These are phyloP conservation scores for Penicillium thymicola DNA, from an alignment of 2,329 filamentous ascomycete species.

Conservation along the genomic window DNA sequence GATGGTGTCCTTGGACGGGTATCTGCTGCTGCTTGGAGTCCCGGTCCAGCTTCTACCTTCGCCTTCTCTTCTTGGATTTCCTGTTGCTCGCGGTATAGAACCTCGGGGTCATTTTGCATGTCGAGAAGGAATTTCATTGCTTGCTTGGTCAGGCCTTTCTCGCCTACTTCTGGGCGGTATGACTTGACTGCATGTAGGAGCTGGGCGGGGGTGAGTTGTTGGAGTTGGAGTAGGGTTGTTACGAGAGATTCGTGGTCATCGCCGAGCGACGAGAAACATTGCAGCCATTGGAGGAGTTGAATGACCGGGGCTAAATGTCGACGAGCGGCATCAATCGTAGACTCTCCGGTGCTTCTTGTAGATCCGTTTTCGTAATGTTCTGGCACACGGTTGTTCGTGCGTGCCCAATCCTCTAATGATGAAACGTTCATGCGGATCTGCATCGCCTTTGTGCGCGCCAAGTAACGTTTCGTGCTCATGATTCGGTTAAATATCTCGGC, in stretches of 20 bases:
- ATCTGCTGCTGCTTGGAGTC: constrained; percentile 10
- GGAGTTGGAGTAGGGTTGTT: constrained; percentile 84
- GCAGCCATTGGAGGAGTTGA: constrained; percentile 93
- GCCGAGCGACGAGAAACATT: constrained; percentile 91
- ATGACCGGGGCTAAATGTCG: constrained; percentile 86
- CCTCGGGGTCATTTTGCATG: constrained; percentile 70
- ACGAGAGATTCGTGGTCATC: constrained; percentile 88
- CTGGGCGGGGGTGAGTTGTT: constrained; percentile 78
- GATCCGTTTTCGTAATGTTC: constrained; percentile 95
- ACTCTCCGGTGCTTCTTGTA: constrained; percentile 78
- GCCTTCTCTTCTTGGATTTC: constrained; percentile 31
- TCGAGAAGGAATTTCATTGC: constrained; percentile 81
- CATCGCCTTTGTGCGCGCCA: constrained; percentile 97
- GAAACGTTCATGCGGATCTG: constrained; percentile 99
- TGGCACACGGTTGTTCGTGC: constrained; percentile 85
- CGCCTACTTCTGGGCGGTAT: constrained; percentile 91
- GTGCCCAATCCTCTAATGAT: constrained; percentile 90
- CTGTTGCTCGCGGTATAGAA: constrained; percentile 45
- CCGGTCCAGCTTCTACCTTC: constrained; percentile 17
- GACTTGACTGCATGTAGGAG: constrained; percentile 88
- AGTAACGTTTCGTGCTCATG: constrained; percentile 92
- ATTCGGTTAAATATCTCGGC: constrained; percentile 96
- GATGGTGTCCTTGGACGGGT: constrained; percentile 31
- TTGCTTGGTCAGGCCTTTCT: constrained; percentile 84
- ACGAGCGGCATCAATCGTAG: constrained; percentile 77